Evolutionary conservation across 192 early-diverging fungal species (phyloP), one percentile per base, ranked within the genome.

Genomic region (Podila epigama): DNA sequence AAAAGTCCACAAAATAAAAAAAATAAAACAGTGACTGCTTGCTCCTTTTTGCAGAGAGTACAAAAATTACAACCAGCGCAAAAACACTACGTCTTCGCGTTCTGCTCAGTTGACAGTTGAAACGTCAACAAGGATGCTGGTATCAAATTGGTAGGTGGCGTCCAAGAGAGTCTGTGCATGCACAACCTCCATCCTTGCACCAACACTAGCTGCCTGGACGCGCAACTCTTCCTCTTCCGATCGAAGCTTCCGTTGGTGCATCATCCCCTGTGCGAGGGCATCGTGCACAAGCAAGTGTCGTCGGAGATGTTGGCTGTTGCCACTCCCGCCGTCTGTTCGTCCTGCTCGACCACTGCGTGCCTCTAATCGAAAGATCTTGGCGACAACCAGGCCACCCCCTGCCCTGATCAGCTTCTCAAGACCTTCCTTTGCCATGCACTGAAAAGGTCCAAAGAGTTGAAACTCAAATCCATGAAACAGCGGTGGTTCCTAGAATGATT

Each of bases 381-480:
- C 32, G 4, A 77, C 73, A 20, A 65, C 36, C 9, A 20, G 44
- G 7, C 73, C 73, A n/a, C 73, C 73, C 1, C 73, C 73, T 12
- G 66, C 41, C 34, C 57, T 29, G 25, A 77, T 33, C 53, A 77
- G 63, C n/a, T 68, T 15, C 27, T 63, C 73, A 0, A 77, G 33
- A 28, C 68, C 73, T 5, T 68, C 73, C 25, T 54, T 68, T 35
- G 54, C 50, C 4, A 66, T 65, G 1, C 28, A 51, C 12, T 15
- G 31, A 20, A 77, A 68, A 16, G 48, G n/a, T 1, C 73, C 73
- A 15, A 52, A 58, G 6, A 77, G 58, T 28, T 77, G 73, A 28
- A 77, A 31, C 37, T 77, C 73, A 13, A 31, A 68, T 7, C 57
- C 41, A 12, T 53, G 35, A 28, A 77, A 68, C 2, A 77, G 40